Conservation (phyloP, 225 moss, liverwort and hornwort genomes). For the Polytrichum formosum region DNA sequence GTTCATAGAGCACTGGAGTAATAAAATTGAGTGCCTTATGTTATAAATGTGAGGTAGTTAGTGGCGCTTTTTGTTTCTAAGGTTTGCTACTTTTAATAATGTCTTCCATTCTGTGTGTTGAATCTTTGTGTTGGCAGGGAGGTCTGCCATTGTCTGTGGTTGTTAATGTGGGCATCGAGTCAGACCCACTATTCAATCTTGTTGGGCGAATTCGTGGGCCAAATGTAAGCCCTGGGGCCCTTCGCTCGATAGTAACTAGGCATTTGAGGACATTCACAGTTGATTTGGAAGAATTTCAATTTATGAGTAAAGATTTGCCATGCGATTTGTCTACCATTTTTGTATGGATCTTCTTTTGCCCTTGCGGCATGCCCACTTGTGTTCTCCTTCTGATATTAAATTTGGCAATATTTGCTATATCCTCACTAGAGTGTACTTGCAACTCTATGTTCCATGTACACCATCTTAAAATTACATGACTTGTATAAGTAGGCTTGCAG, state of each 20-base stretch:
- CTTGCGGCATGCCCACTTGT: constrained; percentile 5
- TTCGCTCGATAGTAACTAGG: constrained; percentile 67
- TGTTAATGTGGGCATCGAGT: constrained; percentile 78
- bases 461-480: too few species aligned
- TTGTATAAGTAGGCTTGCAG: too few species aligned
- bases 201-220: constrained; percentile 97
- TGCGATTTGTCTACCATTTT: constrained; percentile 42
- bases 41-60: too few species aligned
- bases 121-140: constrained; percentile 35
- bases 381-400: constrained; percentile 4
- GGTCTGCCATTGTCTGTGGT: constrained; percentile 40
- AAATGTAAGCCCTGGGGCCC: constrained; percentile 96
- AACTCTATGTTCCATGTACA: too few species aligned
- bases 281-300: constrained; percentile 49
- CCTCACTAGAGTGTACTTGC: too few species aligned
- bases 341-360: constrained; percentile 39
- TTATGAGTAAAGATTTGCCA: constrained; percentile 69
- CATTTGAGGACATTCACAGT: constrained; percentile 44
- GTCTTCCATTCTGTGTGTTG: too few species aligned
- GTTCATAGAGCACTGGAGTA: too few species aligned
- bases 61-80: too few species aligned
- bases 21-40: too few species aligned
- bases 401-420: constrained; percentile 2
- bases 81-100: too few species aligned
- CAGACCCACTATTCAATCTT: constrained; percentile 88